Conservation (phyloP, 2,329 filamentous ascomycete species). For the Fusarium aywerte region DNA sequence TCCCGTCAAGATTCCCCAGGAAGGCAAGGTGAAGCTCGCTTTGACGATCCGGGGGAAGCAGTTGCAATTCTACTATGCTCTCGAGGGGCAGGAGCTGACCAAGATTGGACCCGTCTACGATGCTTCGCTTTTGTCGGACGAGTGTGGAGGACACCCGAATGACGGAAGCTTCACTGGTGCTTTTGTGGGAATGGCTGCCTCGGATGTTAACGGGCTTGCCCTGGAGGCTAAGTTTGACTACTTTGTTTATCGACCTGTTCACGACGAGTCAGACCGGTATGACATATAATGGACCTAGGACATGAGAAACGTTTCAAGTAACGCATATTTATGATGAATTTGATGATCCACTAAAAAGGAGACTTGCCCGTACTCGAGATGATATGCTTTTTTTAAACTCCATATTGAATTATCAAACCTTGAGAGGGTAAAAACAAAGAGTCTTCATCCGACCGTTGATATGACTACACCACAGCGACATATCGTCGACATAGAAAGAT, state of each 20-base stretch:
- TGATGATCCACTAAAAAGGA: not conserved
- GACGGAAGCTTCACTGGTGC: constrained; percentile 73
- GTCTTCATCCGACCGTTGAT: no score
- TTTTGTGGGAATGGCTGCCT: constrained; percentile 67
- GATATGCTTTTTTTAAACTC: no score
- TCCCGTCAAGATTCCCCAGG: constrained; percentile 61
- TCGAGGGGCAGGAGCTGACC: constrained; percentile 58
- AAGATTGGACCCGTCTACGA: constrained; percentile 67
- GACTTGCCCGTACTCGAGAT: no score
- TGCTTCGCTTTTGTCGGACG: constrained; percentile 69
- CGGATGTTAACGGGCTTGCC: constrained; percentile 64
- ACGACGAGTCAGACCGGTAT: constrained; percentile 61
- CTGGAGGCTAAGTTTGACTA: constrained; percentile 61
- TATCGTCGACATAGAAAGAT: no score
- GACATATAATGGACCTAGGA: not conserved
- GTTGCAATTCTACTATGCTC: constrained; percentile 67
- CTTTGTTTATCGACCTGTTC: constrained; percentile 62
- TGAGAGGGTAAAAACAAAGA: no score
- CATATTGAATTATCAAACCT: no score
- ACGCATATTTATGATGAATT: not conserved
- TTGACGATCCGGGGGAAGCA: constrained; percentile 61
- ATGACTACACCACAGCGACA: no score
- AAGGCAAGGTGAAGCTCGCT: constrained; percentile 65
- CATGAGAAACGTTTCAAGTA: not conserved
- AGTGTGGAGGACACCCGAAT: constrained; percentile 69